Evolutionary conservation across 2,329 filamentous ascomycete genomes (phyloP), one percentile per base, ranked within the genome.

Genomic region (Beauveria scarabaeidicola): DNA sequence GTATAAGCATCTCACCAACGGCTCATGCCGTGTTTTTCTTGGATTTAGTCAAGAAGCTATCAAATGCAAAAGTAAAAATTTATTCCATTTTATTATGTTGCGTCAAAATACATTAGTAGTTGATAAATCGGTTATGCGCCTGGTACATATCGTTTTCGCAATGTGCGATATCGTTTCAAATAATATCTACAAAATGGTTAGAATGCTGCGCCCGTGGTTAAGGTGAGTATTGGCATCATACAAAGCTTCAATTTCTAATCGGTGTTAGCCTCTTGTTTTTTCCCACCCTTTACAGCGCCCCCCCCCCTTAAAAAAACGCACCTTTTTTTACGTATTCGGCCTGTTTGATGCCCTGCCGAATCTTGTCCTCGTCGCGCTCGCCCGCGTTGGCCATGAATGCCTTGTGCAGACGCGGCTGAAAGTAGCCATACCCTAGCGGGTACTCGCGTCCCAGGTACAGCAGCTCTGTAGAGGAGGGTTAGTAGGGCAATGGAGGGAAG

Each of bases 241-340:
- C 90, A 97, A 72, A 19, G 91, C 88, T 75, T 97, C 92, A 62
- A 97, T 90, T 72, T 97, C 93, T 94, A 64, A 8, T 40, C 10
- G 52, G 17, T 9, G 29, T 38, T 9, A 43, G 51, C 51, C 6
- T 25, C 36, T 17, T 11, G 19, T 8, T 41, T 41, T 9, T 41
- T 41, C 17, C 17, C 13, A 36, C 32, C 32, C 32, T 36, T 36
- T 6, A 36, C 32, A 36, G 32, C 13, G 5, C 13, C 29, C 29
- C 11, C 3, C 4, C 23, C 4, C 4, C 2, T 36, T 15, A 17
- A 4, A 5, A 5, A 64, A 1, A 60, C 69, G n/a, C 69, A 91
- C 91, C 91, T 80, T 95, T 97, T 74, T 90, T 95, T 4, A 97
- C 91, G 73, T 89, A 97, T 65, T 95, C 84, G 0, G 91, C 93